Evolutionary conservation across 805 yeast species (phyloP).

Genomic region (Wickerhamiella australiensis): DNA sequence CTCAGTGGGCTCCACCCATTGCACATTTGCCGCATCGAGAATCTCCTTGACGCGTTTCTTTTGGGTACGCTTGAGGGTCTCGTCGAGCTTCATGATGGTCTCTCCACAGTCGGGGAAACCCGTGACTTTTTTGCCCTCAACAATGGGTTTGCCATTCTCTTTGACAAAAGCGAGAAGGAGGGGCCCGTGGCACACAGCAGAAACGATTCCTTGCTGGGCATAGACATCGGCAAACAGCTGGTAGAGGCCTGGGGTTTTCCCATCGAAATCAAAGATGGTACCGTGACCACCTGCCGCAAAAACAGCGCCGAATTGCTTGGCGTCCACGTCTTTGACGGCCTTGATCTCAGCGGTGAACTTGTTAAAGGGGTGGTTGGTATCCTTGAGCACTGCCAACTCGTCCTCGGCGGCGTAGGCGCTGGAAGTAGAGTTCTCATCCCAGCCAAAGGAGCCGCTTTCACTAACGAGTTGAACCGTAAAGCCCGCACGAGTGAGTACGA

Average conservation of each 20-base stretch:
- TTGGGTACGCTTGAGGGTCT: constrained; percentile 24
- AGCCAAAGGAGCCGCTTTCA: constrained; percentile 46
- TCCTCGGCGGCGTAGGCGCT: constrained; percentile 35
- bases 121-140: constrained; percentile 44
- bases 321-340: constrained; percentile 38
- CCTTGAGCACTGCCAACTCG: constrained; percentile 33
- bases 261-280: constrained; percentile 44
- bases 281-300: constrained; percentile 62
- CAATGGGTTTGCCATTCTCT: constrained; percentile 35
- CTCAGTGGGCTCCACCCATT: constrained; percentile 35
- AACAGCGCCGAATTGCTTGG: constrained; percentile 41
- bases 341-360: constrained; percentile 32
- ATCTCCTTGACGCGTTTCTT: constrained; percentile 32
- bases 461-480: constrained; percentile 45
- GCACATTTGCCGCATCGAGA: constrained; percentile 33
- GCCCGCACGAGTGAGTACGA: constrained; percentile 37
- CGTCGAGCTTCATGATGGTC: constrained; percentile 25
- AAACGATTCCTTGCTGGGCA: constrained; percentile 41
- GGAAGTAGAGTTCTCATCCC: constrained; percentile 43
- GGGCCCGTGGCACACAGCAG: constrained; percentile 65
- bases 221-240: constrained; percentile 37
- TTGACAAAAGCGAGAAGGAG: constrained; percentile 40
- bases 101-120: constrained; percentile 53
- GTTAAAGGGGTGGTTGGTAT: constrained; percentile 33
- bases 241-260: constrained; percentile 36